Percentiles rank a stretch among this genome's conserved stretches.
Evolutionary conservation across 2,329 filamentous ascomycete genomes (phyloP).

Genomic region (Cytospora piceae): DNA sequence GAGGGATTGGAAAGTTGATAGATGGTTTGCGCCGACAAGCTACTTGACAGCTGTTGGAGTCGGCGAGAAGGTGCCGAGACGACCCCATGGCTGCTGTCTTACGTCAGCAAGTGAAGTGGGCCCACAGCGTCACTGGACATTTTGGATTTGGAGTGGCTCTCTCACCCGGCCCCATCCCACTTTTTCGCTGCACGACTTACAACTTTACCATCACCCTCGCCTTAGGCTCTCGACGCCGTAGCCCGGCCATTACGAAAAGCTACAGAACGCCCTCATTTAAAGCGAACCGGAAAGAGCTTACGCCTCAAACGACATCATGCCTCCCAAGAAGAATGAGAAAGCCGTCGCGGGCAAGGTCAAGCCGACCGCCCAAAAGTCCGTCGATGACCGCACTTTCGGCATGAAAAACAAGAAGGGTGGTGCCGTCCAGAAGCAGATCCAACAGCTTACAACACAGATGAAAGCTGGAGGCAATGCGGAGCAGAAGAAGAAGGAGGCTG

Average conservation of each 20-base stretch:
- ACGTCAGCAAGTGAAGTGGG: slow-evolving; percentile 12
- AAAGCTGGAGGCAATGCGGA: slow-evolving; percentile 79
- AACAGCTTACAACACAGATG: slow-evolving; percentile 75
- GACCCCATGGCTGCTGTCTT: slow-evolving; percentile 7
- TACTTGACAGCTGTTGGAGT: slow-evolving; percentile 24
- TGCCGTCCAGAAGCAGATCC: slow-evolving; percentile 87
- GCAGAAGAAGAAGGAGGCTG: slow-evolving; percentile 77
- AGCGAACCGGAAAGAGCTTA: background rate
- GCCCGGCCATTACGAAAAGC: background rate
- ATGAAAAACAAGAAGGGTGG: slow-evolving; percentile 99
- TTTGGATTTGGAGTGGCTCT: slow-evolving; percentile 11
- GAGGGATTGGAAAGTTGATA: slow-evolving; percentile 13
- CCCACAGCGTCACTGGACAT: slow-evolving; percentile 22
- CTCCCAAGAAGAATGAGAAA: slow-evolving; percentile 69
- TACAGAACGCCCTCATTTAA: background rate
- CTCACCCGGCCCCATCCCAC: slow-evolving; percentile 16
- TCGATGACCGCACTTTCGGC: slow-evolving; percentile 96
- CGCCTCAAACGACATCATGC: slow-evolving; percentile 58
- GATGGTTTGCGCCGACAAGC: slow-evolving; percentile 15
- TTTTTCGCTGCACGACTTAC: slow-evolving; percentile 25
- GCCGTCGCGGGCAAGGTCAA: slow-evolving; percentile 55
- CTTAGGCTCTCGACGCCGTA: slow-evolving; percentile 4
- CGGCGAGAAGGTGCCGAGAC: slow-evolving; percentile 5
- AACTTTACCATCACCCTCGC: slow-evolving; percentile 9
- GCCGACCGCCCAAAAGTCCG: slow-evolving; percentile 61